Base-by-base conservation (phyloP, 192 early-diverging fungal species). In the Coemansia sp. region DNA sequence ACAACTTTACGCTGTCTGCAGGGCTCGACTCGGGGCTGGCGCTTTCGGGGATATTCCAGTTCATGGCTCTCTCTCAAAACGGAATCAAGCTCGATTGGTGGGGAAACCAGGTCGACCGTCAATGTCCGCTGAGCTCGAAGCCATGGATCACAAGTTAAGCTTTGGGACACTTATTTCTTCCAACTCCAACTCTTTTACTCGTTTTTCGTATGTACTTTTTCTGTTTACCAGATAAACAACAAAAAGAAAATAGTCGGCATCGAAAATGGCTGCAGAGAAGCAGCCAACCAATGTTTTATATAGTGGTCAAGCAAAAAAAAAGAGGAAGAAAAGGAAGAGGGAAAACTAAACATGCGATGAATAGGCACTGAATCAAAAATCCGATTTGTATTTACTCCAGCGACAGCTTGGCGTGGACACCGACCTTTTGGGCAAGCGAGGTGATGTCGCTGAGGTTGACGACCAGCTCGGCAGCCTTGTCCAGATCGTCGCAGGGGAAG, bases 401-500 rank as follows among this genome's bases (percentile, higher is more conserved):
- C 35, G 78, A 75, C 20, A 81, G 78, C 65, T 72, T 67, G 69
- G 74, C 78, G 36, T 68, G 62, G 55, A 81, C 34, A 24, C 74
- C 78, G 23, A 34, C 74, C 60, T 81, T 69, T 30, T 81, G 74
- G 20, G 78, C 78, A 50, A 75, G 74, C n/a, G 74, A 61, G 53
- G 74, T 75, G 13, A 75, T 81, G 58, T 75, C 74, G 64, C 78
- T 81, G 57, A 81, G 78, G 65, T 81, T 81, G 56, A 81, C 78
- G 46, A 75, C 74, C 32, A 81, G 69, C 36, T 75, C 78, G 23
- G 97, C 95, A 53, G 97, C 97, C 72, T 92, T 88, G 77, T 98
- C 97, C 60, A 99, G 83, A 74, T 97, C 93, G 72, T 99, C 95
- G 64, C 89, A 86, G 52, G 95, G 85, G 81, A 93, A 90, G 72